Evolutionary conservation across 2,329 filamentous ascomycete species (phyloP).

Genomic region (Penicillium thymicola): DNA sequence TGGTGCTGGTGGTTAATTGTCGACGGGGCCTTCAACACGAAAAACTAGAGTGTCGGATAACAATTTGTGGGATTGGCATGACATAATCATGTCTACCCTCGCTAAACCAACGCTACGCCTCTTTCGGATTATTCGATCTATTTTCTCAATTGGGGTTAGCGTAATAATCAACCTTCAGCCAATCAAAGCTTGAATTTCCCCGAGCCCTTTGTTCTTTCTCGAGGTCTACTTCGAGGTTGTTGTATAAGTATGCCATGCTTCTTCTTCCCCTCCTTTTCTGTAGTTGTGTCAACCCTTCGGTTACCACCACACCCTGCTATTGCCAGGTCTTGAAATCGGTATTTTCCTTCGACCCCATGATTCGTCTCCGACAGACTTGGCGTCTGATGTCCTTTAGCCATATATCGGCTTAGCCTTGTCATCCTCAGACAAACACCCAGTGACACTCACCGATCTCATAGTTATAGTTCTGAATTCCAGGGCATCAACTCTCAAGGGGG

Average conservation of each 20-base stretch:
- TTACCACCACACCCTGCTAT: too few relatives aligned
- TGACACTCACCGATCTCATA: not conserved
- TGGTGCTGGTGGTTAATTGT: slow-evolving; percentile 39
- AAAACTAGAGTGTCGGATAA: slow-evolving; percentile 14
- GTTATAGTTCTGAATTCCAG: not conserved
- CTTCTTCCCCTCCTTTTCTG: not conserved
- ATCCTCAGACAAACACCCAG: not conserved
- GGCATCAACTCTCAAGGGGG: not conserved
- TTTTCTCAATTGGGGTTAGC: not conserved
- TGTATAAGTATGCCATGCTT: not conserved
- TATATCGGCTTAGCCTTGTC: not conserved
- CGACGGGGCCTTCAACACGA: slow-evolving; percentile 27
- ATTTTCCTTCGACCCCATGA: not conserved
- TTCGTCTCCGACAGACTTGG: not conserved
- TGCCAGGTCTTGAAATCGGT: not conserved
- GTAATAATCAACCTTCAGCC: not conserved
- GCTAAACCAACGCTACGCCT: not conserved
- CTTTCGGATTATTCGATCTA: not conserved
- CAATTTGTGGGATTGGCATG: slow-evolving; percentile 6
- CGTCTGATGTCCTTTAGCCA: not conserved
- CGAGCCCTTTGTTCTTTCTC: not conserved
- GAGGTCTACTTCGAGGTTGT: not conserved
- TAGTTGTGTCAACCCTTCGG: not conserved
- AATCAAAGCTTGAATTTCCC: not conserved
- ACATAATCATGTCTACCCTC: slow-evolving; percentile 24